Evolutionary conservation across 2,329 filamentous ascomycete species (phyloP), one percentile per base, ranked within the genome.

Genomic region (Arthrobotrys conoides): DNA sequence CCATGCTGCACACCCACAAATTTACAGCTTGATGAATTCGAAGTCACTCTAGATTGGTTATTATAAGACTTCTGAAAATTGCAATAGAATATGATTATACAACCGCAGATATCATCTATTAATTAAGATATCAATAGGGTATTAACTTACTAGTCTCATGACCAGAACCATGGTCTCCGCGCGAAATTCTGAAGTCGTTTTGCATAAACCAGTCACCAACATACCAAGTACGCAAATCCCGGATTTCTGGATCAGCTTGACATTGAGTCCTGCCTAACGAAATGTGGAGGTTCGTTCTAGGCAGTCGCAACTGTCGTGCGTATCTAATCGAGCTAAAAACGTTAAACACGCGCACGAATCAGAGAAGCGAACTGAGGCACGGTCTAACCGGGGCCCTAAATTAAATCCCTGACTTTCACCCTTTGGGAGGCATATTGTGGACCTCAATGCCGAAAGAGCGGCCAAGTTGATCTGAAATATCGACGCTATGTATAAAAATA

Each of bases 341-440:
- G 20, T 61, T 59, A 33, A 59, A 59, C 3, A 44, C 22, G 36
- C 57, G 64, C 64, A 55, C 64, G 64, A 55, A 67, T 67, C 46
- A 67, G 48, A 55, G 64, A 41, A 27, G 46, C 46, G 44, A 67
- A 14, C 33, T 33, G 48, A 53, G 33, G 64, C 64, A 53, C 64
- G 64, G 55, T 67, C 33, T 24, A 24, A 18, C 33, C 64, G 10
- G 48, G 64, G 46, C 24, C 14, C 12, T n/a, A 30, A 30, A 30
- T 30, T 41, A 61, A 10, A 59, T n/a, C 57, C 57, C 36, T 61
- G 33, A 20, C 2, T 30, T 41, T 30, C 10, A 24, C 27, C 16
- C 51, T 36, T 36, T 36, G 9, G 33, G 9, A 30, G 33, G 9
- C 8, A 10, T 12, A 36, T 36, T 14, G 51, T 12, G 24, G 51